Evolutionary conservation across 345 rosid genomes (phyloP).

Genomic region (Citropsis articulata): DNA sequence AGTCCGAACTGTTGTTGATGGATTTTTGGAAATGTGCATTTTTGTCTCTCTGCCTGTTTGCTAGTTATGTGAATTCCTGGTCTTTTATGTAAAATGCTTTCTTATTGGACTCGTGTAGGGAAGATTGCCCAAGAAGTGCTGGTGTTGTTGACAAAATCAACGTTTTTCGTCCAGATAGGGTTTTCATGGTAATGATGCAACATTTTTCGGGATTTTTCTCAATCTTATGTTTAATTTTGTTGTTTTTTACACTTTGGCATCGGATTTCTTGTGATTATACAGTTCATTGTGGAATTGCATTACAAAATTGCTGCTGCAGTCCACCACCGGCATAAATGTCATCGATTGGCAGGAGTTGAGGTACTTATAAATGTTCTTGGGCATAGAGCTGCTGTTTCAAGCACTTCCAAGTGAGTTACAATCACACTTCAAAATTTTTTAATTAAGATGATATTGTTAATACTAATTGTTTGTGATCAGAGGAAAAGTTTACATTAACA

Average conservation of each 20-base stretch:
- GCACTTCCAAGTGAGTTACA: constrained; percentile 71
- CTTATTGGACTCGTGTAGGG: constrained; percentile 47
- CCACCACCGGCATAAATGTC: constrained; percentile 78
- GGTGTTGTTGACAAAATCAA: constrained; percentile 74
- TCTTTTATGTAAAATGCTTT: constrained; percentile 15
- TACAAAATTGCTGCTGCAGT: constrained; percentile 68
- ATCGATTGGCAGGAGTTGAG: constrained; percentile 73
- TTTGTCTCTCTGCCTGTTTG: constrained; percentile 16
- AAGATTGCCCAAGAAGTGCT: constrained; percentile 33
- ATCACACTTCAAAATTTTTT: background rate
- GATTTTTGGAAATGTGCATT: constrained; percentile 76
- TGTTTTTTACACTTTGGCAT: constrained; percentile 12
- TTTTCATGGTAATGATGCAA: constrained; percentile 66
- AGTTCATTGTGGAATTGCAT: constrained; percentile 87
- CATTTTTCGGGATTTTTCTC: background rate
- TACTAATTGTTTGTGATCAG: background rate
- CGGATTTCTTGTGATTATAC: constrained; percentile 27
- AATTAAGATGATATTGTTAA: background rate
- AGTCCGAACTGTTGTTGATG: constrained; percentile 81
- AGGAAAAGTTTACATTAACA: background rate
- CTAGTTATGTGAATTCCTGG: constrained; percentile 16
- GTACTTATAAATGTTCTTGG: constrained; percentile 77
- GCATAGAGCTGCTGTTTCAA: constrained; percentile 67
- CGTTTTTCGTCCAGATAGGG: constrained; percentile 89
- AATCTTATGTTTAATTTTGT: constrained; percentile 5